Evolutionary conservation across 768 basidiomycete genomes (phyloP).

Genomic region (Kwoniella pini): DNA sequence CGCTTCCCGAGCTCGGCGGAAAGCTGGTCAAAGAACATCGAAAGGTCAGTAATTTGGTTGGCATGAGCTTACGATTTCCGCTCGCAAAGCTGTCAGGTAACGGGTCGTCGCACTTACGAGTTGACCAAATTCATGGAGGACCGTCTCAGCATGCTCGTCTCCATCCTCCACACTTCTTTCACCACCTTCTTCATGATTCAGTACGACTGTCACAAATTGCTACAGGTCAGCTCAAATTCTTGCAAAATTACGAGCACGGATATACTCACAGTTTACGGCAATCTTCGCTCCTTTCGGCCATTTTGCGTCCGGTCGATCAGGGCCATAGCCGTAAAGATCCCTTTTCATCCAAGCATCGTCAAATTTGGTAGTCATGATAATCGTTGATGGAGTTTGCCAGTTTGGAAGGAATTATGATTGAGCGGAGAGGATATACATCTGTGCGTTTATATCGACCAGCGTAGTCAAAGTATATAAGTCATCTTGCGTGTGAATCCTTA

Average conservation of each 20-base stretch:
- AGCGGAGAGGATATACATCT: no score
- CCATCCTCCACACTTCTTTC: conserved; percentile 29
- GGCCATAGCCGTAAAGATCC: conserved; percentile 39
- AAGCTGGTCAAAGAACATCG: background rate
- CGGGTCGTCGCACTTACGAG: conserved; percentile 11
- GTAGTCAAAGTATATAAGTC: no score
- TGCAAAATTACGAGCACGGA: background rate
- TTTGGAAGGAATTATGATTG: no score
- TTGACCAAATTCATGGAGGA: conserved; percentile 31
- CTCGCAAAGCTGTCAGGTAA: no score
- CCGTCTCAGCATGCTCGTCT: conserved; percentile 31
- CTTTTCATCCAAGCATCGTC: conserved; percentile 29
- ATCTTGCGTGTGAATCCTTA: no score
- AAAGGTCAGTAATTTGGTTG: no score
- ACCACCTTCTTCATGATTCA: conserved; percentile 35
- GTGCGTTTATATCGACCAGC: no score
- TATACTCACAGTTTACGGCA: conserved; percentile 31
- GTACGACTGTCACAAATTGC: conserved; percentile 9
- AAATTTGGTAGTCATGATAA: conserved; percentile 6
- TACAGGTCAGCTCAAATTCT: background rate
- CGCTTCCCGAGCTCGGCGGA: conserved; percentile 23
- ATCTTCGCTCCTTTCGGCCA: conserved; percentile 45
- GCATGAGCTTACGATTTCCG: no score
- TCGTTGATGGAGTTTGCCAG: background rate
- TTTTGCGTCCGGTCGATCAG: conserved; percentile 32